phyloP scores from a whole-genome alignment of 2,329 filamentous ascomycete species.

The Penicillium rolfsii region DNA sequence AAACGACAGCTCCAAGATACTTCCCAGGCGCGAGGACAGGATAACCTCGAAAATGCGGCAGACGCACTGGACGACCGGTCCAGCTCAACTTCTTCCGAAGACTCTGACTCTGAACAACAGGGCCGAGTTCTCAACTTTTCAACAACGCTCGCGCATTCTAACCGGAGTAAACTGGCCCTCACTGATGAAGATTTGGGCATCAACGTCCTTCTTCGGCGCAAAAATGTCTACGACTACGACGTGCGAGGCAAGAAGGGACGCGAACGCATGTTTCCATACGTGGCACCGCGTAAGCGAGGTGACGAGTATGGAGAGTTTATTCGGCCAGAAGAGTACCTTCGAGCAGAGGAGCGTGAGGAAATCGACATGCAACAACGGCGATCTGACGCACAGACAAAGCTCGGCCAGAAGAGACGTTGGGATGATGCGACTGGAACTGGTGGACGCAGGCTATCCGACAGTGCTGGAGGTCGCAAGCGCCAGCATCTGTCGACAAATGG shows the following conservation, averaged over 20 bases:
- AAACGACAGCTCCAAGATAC: slow-evolving; percentile 86
- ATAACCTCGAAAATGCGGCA: slow-evolving; percentile 72
- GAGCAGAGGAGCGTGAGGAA: slow-evolving; percentile 87
- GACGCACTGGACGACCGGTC: slow-evolving; percentile 76
- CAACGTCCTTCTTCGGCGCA: slow-evolving; percentile 84
- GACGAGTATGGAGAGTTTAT: slow-evolving; percentile 97
- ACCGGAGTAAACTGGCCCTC: slow-evolving; percentile 80
- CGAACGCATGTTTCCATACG: slow-evolving; percentile 88
- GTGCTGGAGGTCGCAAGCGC: slow-evolving; percentile 60
- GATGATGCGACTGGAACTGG: slow-evolving; percentile 64
- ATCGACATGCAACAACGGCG: slow-evolving; percentile 65
- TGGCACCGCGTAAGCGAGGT: slow-evolving; percentile 73
- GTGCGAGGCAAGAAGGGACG: slow-evolving; percentile 87
- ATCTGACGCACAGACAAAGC: slow-evolving; percentile 60
- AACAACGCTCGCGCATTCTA: slow-evolving; percentile 78
- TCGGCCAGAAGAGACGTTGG: slow-evolving; percentile 95
- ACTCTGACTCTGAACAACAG: slow-evolving; percentile 86
- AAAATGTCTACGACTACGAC: slow-evolving; percentile 91
- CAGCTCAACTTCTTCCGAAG: slow-evolving; percentile 84
- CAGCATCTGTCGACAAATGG: slow-evolving; percentile 50
- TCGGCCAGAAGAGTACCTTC: slow-evolving; percentile 87
- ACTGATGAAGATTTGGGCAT: slow-evolving; percentile 90
- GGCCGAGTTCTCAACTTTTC: slow-evolving; percentile 90
- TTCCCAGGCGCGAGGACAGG: slow-evolving; percentile 69
- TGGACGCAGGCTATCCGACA: slow-evolving; percentile 44